Conservation (phyloP, 2,329 filamentous ascomycete species). For the Aspergillus calidoustus region DNA sequence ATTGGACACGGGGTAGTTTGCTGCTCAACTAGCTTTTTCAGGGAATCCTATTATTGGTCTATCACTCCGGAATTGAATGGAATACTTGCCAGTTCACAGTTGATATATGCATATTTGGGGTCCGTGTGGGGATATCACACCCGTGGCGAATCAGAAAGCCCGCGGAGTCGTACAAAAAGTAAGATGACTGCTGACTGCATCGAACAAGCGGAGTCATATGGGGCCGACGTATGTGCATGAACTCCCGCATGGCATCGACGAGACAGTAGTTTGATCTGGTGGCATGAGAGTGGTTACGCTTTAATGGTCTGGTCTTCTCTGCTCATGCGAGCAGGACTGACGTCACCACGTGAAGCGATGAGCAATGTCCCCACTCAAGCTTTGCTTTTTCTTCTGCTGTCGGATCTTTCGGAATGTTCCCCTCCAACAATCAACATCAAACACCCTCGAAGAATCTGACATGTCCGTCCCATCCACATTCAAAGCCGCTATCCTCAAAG, state of each 20-base stretch:
- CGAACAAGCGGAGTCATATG: not conserved
- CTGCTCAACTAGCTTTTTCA: not conserved
- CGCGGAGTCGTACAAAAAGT: not conserved
- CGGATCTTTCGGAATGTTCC: not conserved
- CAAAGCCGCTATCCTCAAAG: constrained; percentile 20
- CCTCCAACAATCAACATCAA: not conserved
- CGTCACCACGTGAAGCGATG: not conserved
- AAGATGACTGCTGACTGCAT: not conserved
- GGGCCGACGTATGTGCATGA: not conserved
- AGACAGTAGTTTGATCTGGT: no score
- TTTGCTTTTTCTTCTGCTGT: not conserved
- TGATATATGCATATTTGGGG: no score
- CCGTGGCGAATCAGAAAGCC: not conserved
- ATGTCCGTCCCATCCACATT: constrained; percentile 15
- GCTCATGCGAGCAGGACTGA: not conserved
- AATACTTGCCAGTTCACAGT: no score
- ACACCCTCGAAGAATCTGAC: not conserved
- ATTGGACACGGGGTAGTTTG: not conserved
- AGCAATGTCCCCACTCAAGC: not conserved
- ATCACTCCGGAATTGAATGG: no score
- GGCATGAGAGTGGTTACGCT: no score
- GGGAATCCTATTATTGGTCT: not conserved
- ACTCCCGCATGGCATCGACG: not conserved
- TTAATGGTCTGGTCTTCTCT: no score
- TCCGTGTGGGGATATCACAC: no score